Base-by-base conservation (phyloP, 2,329 filamentous ascomycete genomes). In the Colletotrichum incanum region DNA sequence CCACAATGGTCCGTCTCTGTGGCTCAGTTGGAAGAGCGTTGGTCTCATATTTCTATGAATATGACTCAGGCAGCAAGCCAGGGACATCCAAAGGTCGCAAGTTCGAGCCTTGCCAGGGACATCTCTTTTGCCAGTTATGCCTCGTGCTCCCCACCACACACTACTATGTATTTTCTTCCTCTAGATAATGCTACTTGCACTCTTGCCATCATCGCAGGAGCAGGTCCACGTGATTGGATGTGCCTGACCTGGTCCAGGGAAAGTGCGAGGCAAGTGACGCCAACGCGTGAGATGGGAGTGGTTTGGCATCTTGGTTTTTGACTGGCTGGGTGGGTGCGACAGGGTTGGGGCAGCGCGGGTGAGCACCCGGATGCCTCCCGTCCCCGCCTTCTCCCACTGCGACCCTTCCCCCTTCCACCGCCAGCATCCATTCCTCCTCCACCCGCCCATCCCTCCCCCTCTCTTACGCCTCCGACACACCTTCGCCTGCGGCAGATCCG, bases 1-100 rank as follows among this genome's bases (percentile, higher is more conserved):
- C 50, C 50, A 59, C 28, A 64, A 1, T 7, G 11, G 34, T 23
- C 12, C 5, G 68, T 68, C 69, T 71, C 58, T 60, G 65, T 71
- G 69, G 69, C 69, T 71, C 69, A 71, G 69, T 71, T 43, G 69
- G 69, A 50, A 71, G 69, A 71, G 69, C 69, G 69, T 71, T 71
- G 69, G 69, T 71, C 69, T 71, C 69, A 71, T 71, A 71, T 54
- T 45, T 67, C 20, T 4, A 26, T 45, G 23, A 14, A 63, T 71
- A 63, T 71, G 69, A 71, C 65, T 14, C 65, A 14, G 52, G 11
- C 45, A 16, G 0, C 0, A 41, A 60, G 58, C 14, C 37, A 45
- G 65, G 52, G 69, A 63, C 1, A 71, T 71, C 69, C 69, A 71
- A 71, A 71, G 69, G 69, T 71, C 69, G 69, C 58, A 60, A 71